These are phyloP conservation scores for Termitomyces sp. DNA, from an alignment of 768 basidiomycete genomes.

Conservation along the genomic window DNA sequence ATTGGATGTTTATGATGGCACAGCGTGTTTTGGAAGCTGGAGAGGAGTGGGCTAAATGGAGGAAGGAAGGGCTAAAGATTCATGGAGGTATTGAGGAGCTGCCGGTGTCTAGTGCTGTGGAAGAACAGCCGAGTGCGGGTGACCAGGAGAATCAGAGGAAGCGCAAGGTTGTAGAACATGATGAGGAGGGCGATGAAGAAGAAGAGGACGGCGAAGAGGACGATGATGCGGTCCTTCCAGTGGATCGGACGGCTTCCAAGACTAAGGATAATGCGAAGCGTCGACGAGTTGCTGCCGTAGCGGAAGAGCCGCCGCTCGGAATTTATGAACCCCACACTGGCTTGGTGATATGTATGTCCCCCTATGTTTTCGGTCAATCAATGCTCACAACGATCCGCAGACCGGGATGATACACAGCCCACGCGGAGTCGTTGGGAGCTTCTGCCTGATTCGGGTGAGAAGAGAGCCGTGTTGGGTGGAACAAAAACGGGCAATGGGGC, in stretches of 20 bases:
- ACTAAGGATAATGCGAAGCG: slow-evolving; percentile 10
- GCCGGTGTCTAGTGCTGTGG: slow-evolving; percentile 21
- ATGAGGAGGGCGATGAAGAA: slow-evolving; percentile 21
- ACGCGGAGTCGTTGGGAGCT: slow-evolving; percentile 57
- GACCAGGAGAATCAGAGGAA: slow-evolving; percentile 10
- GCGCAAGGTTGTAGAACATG: slow-evolving; percentile 27
- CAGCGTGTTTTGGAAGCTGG: slow-evolving; percentile 58
- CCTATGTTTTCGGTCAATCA: not conserved
- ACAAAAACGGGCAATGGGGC: slow-evolving; percentile 73
- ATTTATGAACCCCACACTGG: slow-evolving; percentile 83
- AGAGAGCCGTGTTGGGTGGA: slow-evolving; percentile 54
- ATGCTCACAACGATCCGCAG: slow-evolving; percentile 28
- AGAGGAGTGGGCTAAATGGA: slow-evolving; percentile 54
- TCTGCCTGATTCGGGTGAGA: slow-evolving; percentile 38
- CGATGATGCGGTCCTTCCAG: not conserved
- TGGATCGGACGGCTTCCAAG: not conserved
- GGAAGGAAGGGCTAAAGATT: slow-evolving; percentile 47
- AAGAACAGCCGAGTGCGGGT: slow-evolving; percentile 12
- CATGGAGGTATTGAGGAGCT: slow-evolving; percentile 36
- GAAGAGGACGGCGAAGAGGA: slow-evolving; percentile 7
- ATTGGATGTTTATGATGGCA: slow-evolving; percentile 89
- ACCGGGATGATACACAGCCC: slow-evolving; percentile 76
- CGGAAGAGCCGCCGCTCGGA: slow-evolving; percentile 46
- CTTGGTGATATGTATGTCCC: slow-evolving; percentile 61
- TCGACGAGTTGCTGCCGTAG: slow-evolving; percentile 21